Percentiles rank a stretch among this genome's conserved stretches.
Conservation (phyloP, 345 rosid species). For the Euphorbia pulcherrima region DNA sequence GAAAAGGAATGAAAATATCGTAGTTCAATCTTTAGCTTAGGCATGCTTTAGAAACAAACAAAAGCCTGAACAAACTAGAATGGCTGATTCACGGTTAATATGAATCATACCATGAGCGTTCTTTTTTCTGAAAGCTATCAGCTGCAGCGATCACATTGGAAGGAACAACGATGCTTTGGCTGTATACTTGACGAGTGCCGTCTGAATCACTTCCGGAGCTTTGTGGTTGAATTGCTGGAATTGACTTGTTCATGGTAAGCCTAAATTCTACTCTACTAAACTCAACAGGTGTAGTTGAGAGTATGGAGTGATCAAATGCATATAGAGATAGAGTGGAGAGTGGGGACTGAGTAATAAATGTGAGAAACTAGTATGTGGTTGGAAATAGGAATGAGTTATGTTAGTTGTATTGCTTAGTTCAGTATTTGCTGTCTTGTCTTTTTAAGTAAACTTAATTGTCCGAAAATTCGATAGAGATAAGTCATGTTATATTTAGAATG, state of each 20-base stretch:
- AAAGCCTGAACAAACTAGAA: neutral
- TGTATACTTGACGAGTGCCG: conserved; percentile 24
- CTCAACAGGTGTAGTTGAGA: neutral
- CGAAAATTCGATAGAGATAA: conserved; percentile 1
- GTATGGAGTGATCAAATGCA: neutral
- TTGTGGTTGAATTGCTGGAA: conserved; percentile 19
- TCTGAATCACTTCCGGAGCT: conserved; percentile 38
- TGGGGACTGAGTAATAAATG: conserved; percentile 32
- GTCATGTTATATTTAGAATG: conserved; percentile 8
- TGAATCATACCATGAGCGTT: conserved; percentile 51
- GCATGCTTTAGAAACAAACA: conserved; percentile 3
- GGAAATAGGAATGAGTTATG: conserved; percentile 12
- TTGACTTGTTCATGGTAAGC: conserved; percentile 26
- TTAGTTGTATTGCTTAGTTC: conserved; percentile 18
- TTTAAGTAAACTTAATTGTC: neutral
- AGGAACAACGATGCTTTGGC: conserved; percentile 50
- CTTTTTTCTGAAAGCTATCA: conserved; percentile 44
- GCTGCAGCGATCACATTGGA: conserved; percentile 36
- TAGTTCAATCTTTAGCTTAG: neutral
- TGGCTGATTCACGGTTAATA: conserved; percentile 2
- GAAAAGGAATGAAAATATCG: neutral
- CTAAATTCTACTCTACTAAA: too few relatives aligned
- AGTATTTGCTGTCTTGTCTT: neutral
- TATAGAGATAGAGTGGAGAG: neutral
- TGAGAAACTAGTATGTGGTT: conserved; percentile 56